These are phyloP conservation scores for Boletus pseudo-olivaceus DNA, from an alignment of 768 basidiomycete species.

Conservation along the genomic window DNA sequence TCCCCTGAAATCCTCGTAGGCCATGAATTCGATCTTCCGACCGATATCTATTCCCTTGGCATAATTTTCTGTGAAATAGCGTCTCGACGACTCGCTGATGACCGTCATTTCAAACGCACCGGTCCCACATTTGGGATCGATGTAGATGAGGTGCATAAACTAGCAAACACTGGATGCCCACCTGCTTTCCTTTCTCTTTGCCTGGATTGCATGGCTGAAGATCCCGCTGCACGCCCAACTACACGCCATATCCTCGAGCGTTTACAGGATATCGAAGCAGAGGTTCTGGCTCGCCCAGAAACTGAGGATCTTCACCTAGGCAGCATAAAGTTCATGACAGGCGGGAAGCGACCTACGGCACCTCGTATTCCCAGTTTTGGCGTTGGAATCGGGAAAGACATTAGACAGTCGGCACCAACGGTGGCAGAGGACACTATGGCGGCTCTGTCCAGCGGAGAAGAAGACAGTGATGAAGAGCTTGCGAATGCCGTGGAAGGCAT, in stretches of 20 bases:
- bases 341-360: conserved; percentile 53
- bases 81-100: conserved; percentile 81
- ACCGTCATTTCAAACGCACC: conserved; percentile 68
- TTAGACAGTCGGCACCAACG: conserved; percentile 36
- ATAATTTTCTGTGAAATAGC: conserved; percentile 93
- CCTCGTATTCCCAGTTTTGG: conserved; percentile 90
- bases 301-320: conserved; percentile 75
- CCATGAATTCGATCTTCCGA: conserved; percentile 87
- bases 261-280: conserved; percentile 76
- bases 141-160: conserved; percentile 59
- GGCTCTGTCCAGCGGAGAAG: conserved; percentile 42
- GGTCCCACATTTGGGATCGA: conserved; percentile 83
- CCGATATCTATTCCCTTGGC: conserved; percentile 92
- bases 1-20: conserved; percentile 93
- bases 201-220: conserved; percentile 67
- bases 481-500: conserved; percentile 56
- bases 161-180: conserved; percentile 75
- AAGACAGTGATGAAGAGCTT: conserved; percentile 64
- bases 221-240: conserved; percentile 68
- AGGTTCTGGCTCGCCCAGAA: conserved; percentile 69
- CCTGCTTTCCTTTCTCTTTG: conserved; percentile 71
- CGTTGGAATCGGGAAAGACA: conserved; percentile 60
- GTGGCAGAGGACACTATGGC: conserved; percentile 35
- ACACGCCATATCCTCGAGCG: conserved; percentile 78
- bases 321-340: conserved; percentile 78